Evolutionary conservation across 495 filamentous ascomycete genomes (phyloP).

Genomic region (Trichoderma orchidacearum): DNA sequence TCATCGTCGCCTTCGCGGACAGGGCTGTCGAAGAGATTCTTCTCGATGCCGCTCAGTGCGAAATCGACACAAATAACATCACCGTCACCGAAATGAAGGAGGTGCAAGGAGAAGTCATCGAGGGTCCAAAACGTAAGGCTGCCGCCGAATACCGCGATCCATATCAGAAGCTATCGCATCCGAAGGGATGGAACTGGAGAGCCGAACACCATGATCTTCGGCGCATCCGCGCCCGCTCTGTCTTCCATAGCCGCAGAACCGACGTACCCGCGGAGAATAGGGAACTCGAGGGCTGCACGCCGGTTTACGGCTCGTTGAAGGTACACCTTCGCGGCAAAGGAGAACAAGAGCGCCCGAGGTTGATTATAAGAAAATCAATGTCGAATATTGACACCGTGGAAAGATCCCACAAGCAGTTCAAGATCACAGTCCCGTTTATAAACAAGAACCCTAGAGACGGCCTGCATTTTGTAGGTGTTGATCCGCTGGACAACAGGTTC

Average conservation of each 20-base stretch:
- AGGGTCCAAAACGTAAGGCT: constrained; percentile 17
- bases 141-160: constrained; percentile 57
- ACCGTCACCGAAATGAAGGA: constrained; percentile 53
- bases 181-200: constrained; percentile 35
- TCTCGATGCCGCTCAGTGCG: constrained; percentile 79
- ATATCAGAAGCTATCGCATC: constrained; percentile 53
- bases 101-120: background rate
- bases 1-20: constrained; percentile 52
- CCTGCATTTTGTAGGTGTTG: constrained; percentile 77
- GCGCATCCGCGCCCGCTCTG: constrained; percentile 45
- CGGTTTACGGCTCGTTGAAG: constrained; percentile 26
- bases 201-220: constrained; percentile 71
- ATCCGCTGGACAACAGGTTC: constrained; percentile 63
- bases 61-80: constrained; percentile 45
- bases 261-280: constrained; percentile 26
- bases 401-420: constrained; percentile 14
- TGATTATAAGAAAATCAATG: constrained; percentile 11
- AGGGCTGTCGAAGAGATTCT: constrained; percentile 50
- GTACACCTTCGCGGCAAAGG: constrained; percentile 23
- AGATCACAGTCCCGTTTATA: constrained; percentile 56
- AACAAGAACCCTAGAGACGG: constrained; percentile 67
- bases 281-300: constrained; percentile 23
- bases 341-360: constrained; percentile 15
- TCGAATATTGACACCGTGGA: constrained; percentile 13
- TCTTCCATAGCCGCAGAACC: constrained; percentile 38